Evolutionary conservation across 805 yeast species (phyloP).

Genomic region (Candida endomychidarum): DNA sequence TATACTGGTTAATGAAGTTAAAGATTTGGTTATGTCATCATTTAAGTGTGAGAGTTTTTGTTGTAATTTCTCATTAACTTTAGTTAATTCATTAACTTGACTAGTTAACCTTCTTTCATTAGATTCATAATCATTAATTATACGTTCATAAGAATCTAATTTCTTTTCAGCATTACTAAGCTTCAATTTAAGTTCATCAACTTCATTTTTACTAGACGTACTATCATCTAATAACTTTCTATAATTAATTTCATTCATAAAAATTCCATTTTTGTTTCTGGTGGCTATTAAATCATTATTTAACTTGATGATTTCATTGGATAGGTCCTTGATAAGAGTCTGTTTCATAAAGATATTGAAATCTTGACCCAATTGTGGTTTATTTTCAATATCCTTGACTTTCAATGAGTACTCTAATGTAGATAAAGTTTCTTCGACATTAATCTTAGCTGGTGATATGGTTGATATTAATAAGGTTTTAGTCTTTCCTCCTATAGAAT

Average conservation of each 20-base stretch:
- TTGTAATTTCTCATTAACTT: background rate
- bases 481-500: constrained; percentile 84
- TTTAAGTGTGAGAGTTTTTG: background rate
- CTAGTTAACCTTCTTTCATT: constrained; percentile 5
- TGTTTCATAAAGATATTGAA: constrained; percentile 48
- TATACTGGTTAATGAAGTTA: background rate
- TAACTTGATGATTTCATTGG: constrained; percentile 53
- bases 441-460: constrained; percentile 77
- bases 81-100: background rate
- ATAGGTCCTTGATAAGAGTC: constrained; percentile 52
- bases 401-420: constrained; percentile 86
- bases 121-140: constrained; percentile 8
- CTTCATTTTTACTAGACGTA: constrained; percentile 15
- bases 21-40: constrained; percentile 6
- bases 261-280: constrained; percentile 63
- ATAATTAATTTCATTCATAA: constrained; percentile 59
- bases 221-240: constrained; percentile 20
- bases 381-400: constrained; percentile 76
- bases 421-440: constrained; percentile 76
- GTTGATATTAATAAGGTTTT: constrained; percentile 88
- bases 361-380: constrained; percentile 49
- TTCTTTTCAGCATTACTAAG: constrained; percentile 5
- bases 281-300: constrained; percentile 64
- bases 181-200: constrained; percentile 15
- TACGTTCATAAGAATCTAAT: constrained; percentile 8